Conservation (phyloP, 495 filamentous ascomycete species). For the Coniosporium apollinis region DNA sequence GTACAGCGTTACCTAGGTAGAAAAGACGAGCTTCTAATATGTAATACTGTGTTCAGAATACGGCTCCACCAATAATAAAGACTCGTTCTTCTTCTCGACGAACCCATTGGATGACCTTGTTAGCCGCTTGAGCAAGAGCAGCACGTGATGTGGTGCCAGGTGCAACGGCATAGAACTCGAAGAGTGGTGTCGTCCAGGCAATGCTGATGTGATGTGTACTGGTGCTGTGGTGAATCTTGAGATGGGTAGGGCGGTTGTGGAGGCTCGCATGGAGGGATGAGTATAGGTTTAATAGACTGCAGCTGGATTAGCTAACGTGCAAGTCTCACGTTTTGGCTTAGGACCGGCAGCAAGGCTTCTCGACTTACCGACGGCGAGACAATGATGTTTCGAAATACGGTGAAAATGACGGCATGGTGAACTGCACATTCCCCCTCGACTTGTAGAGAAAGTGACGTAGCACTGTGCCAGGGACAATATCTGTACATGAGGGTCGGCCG, state of each 20-base stretch:
- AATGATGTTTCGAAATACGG: constrained; percentile 51
- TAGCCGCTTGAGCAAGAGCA: constrained; percentile 68
- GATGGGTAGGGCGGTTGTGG: constrained; percentile 64
- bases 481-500: constrained; percentile 50
- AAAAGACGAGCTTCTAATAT: no score
- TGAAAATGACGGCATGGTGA: constrained; percentile 70
- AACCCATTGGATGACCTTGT: constrained; percentile 76
- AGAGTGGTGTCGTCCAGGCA: constrained; percentile 77
- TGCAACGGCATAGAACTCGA: constrained; percentile 92
- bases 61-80: constrained; percentile 89
- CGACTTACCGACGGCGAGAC: constrained; percentile 44
- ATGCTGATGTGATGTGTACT: constrained; percentile 57
- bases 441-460: constrained; percentile 91
- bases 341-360: no score
- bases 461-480: constrained; percentile 64
- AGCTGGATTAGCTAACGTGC: constrained; percentile 2
- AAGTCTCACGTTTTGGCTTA: not conserved
- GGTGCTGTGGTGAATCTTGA: constrained; percentile 72
- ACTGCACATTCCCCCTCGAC: constrained; percentile 83
- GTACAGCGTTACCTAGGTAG: no score
- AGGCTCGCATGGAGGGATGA: constrained; percentile 66
- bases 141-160: constrained; percentile 59
- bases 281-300: constrained; percentile 66
- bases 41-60: constrained; percentile 31
- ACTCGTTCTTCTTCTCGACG: constrained; percentile 78